phyloP scores from a whole-genome alignment of 2,329 filamentous ascomycete genomes.

The Aspergillus aculeatinus region DNA sequence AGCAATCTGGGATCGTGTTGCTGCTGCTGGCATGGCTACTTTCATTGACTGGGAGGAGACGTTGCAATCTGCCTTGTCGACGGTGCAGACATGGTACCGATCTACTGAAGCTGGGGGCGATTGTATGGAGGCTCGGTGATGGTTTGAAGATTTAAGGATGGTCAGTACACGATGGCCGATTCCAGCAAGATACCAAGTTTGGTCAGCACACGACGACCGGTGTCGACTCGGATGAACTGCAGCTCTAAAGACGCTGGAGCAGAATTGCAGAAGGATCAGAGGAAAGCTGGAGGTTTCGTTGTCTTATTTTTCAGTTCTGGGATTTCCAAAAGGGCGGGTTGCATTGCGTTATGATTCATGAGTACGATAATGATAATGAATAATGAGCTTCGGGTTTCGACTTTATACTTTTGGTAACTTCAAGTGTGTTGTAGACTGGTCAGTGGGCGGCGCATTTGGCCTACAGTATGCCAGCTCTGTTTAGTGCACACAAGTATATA shows the following conservation, averaged over 20 bases:
- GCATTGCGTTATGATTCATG: background rate
- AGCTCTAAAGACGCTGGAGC: background rate
- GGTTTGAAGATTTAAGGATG: background rate
- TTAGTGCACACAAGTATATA: no score
- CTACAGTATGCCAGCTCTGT: background rate
- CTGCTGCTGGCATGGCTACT: background rate
- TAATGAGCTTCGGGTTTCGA: background rate
- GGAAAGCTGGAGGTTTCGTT: background rate
- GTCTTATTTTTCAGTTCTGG: background rate
- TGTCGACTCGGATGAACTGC: background rate
- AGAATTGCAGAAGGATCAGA: no score
- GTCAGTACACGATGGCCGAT: background rate
- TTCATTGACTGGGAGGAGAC: background rate
- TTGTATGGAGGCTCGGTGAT: background rate
- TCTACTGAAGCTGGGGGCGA: background rate
- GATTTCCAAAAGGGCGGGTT: background rate
- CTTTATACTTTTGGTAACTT: background rate
- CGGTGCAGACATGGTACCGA: background rate
- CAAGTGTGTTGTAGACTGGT: background rate
- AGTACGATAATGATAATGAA: background rate
- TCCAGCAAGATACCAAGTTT: no score
- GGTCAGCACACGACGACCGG: background rate
- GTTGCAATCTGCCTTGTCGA: background rate
- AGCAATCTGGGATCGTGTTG: background rate
- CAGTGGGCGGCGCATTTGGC: background rate